A percentile compares a stretch with the other conserved stretches of the same genome.
Evolutionary conservation across 257 asterid genomes (phyloP).

Genomic region (Ballota nigra): DNA sequence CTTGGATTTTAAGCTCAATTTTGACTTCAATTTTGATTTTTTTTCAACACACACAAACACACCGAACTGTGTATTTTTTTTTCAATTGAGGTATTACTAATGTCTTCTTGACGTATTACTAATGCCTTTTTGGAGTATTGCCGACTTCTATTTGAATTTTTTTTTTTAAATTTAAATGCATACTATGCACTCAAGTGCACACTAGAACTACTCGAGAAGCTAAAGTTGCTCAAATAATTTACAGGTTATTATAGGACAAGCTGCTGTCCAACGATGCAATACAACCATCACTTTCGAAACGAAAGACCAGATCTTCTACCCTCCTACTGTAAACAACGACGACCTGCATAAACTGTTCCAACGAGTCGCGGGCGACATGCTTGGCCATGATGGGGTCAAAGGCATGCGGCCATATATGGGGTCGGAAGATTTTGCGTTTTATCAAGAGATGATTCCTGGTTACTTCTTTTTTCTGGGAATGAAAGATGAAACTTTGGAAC

Average conservation of each 20-base stretch:
- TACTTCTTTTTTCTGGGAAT: slow-evolving; percentile 73
- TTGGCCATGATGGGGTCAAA: slow-evolving; percentile 46
- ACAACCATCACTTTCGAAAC: slow-evolving; percentile 58
- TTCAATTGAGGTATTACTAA: too few species aligned
- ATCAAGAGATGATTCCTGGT: slow-evolving; percentile 71
- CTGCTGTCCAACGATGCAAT: slow-evolving; percentile 86
- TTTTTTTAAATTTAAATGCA: too few species aligned
- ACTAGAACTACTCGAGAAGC: not conserved
- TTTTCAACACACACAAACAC: too few species aligned
- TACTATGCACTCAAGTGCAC: too few species aligned
- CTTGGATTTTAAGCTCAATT: too few species aligned
- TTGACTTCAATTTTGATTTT: too few species aligned
- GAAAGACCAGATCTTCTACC: slow-evolving; percentile 48
- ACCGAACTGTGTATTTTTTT: too few species aligned
- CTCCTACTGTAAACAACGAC: slow-evolving; percentile 64
- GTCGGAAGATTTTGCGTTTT: slow-evolving; percentile 81
- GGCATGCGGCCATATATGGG: slow-evolving; percentile 71
- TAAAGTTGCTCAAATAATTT: not conserved
- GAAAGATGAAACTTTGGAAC: slow-evolving; percentile 45
- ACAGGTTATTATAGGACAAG: slow-evolving; percentile 81
- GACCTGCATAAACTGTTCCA: slow-evolving; percentile 53
- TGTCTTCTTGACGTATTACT: too few species aligned
- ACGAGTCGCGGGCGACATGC: slow-evolving; percentile 64
- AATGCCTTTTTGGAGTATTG: too few species aligned
- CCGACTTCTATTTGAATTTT: too few species aligned